phyloP scores from a whole-genome alignment of 2,329 filamentous ascomycete genomes.

The Botrytis hyacinthi region DNA sequence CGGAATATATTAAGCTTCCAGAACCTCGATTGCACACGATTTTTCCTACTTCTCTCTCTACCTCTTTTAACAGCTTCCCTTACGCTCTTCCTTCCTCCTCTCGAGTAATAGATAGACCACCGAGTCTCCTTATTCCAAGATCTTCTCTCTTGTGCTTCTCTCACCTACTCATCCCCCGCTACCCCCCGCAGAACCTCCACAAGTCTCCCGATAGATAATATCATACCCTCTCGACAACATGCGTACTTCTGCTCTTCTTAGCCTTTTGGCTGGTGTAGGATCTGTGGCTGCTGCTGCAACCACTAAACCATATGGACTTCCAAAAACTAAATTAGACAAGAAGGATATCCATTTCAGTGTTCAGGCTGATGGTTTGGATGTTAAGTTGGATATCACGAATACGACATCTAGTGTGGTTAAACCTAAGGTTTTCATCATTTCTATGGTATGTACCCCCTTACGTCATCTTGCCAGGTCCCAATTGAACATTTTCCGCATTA shows the following conservation, averaged over 20 bases:
- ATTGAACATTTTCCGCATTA: not conserved
- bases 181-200: not conserved
- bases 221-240: not conserved
- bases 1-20: conserved; percentile 14
- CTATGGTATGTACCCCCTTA: conserved; percentile 49
- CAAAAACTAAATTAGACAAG: not conserved
- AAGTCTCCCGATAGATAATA: not conserved
- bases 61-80: not conserved
- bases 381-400: conserved; percentile 7
- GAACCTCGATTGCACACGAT: not conserved
- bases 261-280: conserved; percentile 12
- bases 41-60: not conserved
- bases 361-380: conserved; percentile 13
- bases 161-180: not conserved
- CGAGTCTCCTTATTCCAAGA: not conserved
- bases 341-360: conserved; percentile 16
- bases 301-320: conserved; percentile 11
- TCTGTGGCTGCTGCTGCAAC: conserved; percentile 13
- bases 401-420: conserved; percentile 15
- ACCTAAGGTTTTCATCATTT: conserved; percentile 62
- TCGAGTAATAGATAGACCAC: not conserved
- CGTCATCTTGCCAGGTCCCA: not conserved
- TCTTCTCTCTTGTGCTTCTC: not conserved
- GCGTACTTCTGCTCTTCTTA: conserved; percentile 19
- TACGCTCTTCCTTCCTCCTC: not conserved